These are phyloP conservation scores for Calocybe indica DNA, from an alignment of 768 basidiomycete species.

Conservation along the genomic window DNA sequence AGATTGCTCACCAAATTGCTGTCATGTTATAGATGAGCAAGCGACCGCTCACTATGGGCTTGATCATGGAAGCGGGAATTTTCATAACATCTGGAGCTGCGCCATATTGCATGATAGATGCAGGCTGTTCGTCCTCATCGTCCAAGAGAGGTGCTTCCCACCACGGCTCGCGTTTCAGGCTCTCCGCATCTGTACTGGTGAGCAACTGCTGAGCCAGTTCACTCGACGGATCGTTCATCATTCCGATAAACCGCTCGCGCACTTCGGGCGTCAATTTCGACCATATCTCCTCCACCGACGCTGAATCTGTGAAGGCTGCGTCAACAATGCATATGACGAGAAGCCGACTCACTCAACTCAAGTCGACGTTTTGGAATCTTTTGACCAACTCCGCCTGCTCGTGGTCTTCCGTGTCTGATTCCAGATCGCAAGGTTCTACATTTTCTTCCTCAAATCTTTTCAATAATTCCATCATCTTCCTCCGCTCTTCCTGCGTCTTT, in stretches of 20 bases:
- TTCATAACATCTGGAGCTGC: slow-evolving; percentile 35
- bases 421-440: slow-evolving; percentile 8
- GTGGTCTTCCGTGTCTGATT: slow-evolving; percentile 31
- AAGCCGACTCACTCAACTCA: slow-evolving; percentile 29
- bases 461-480: slow-evolving; percentile 64
- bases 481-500: slow-evolving; percentile 50
- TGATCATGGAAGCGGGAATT: slow-evolving; percentile 40
- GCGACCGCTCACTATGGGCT: slow-evolving; percentile 27
- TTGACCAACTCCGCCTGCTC: slow-evolving; percentile 36
- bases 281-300: slow-evolving; percentile 56
- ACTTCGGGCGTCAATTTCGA: slow-evolving; percentile 53
- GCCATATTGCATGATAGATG: slow-evolving; percentile 21
- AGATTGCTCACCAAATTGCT: slow-evolving; percentile 53
- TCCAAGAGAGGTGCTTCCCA: slow-evolving; percentile 44
- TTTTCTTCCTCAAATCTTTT: slow-evolving; percentile 67
- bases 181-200: slow-evolving; percentile 46
- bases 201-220: slow-evolving; percentile 56
- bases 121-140: slow-evolving; percentile 5
- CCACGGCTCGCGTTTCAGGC: slow-evolving; percentile 59
- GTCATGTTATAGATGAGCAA: slow-evolving; percentile 64
- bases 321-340: neutral
- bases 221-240: slow-evolving; percentile 57
- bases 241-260: slow-evolving; percentile 51
- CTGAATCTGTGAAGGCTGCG: slow-evolving; percentile 34
- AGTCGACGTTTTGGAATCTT: slow-evolving; percentile 51